These are phyloP conservation scores for Physcomitrellopsis africana DNA, from an alignment of 225 moss, liverwort and hornwort genomes.

Conservation along the genomic window DNA sequence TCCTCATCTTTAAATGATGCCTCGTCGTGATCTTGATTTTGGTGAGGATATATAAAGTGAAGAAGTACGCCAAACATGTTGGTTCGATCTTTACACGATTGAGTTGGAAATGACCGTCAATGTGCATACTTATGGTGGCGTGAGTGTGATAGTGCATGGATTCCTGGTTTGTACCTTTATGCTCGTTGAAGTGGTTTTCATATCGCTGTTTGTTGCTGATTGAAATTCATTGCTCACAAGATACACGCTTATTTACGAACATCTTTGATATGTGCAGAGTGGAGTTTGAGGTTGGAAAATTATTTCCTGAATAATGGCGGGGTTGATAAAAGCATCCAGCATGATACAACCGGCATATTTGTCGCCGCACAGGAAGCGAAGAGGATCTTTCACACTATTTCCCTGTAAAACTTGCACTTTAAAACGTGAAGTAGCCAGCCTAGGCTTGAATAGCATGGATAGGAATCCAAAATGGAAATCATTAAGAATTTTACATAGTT, in stretches of 20 bases:
- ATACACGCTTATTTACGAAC: background rate
- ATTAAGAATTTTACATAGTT: conserved; percentile 12
- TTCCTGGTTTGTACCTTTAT: background rate
- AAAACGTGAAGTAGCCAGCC: conserved; percentile 2
- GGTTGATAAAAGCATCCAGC: conserved; percentile 36
- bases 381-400: conserved; percentile 3
- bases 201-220: background rate
- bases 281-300: conserved; percentile 10
- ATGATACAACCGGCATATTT: conserved; percentile 32
- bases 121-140: background rate
- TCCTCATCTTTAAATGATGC: background rate
- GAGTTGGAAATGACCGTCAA: conserved; percentile 1
- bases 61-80: background rate
- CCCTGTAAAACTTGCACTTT: background rate
- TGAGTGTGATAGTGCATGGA: background rate
- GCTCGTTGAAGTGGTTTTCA: conserved; percentile 14
- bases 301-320: conserved; percentile 22
- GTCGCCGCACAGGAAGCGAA: conserved; percentile 39
- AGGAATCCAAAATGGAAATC: conserved; percentile 11
- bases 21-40: background rate
- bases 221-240: background rate
- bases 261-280: conserved; percentile 25
- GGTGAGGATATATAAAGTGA: background rate
- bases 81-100: conserved; percentile 4
- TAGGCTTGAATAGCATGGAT: conserved; percentile 14